phyloP scores from a whole-genome alignment of 768 basidiomycete species.

The Tephrocybe sp. region DNA sequence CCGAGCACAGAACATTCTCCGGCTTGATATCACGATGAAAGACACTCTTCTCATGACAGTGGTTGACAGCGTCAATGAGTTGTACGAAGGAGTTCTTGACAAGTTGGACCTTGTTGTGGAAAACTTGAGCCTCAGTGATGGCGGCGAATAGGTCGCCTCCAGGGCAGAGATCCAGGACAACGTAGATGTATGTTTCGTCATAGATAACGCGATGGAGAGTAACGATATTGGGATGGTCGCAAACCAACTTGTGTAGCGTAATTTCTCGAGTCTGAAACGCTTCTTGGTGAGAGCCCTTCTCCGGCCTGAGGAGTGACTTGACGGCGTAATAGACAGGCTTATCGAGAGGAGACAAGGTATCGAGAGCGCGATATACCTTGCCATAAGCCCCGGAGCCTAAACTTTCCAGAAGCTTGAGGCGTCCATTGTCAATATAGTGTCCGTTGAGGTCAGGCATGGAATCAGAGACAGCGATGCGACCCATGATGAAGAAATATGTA shows the following conservation, averaged over 20 bases:
- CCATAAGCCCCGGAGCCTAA: constrained; percentile 79
- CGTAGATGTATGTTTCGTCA: constrained; percentile 61
- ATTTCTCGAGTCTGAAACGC: constrained; percentile 71
- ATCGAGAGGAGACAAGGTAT: constrained; percentile 37
- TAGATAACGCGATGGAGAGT: constrained; percentile 63
- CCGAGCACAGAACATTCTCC: constrained; percentile 68
- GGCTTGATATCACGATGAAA: constrained; percentile 89
- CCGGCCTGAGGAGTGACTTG: constrained; percentile 69
- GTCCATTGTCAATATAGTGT: constrained; percentile 51
- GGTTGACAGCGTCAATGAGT: constrained; percentile 73
- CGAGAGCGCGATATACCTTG: constrained; percentile 71
- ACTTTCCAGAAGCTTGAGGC: constrained; percentile 55
- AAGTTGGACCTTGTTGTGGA: constrained; percentile 54
- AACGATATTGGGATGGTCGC: constrained; percentile 61
- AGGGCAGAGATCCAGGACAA: constrained; percentile 56
- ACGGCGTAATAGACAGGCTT: constrained; percentile 56
- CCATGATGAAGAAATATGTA: constrained; percentile 32
- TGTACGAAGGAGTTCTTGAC: constrained; percentile 73
- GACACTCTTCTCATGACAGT: constrained; percentile 68
- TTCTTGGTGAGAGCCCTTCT: constrained; percentile 51
- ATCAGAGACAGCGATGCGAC: constrained; percentile 37
- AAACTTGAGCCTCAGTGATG: constrained; percentile 56
- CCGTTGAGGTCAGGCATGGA: constrained; percentile 52
- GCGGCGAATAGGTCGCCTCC: constrained; percentile 71
- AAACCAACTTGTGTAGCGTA: constrained; percentile 47